Base-by-base conservation (phyloP, 192 early-diverging fungal genomes). In the Coemansia sp. region DNA sequence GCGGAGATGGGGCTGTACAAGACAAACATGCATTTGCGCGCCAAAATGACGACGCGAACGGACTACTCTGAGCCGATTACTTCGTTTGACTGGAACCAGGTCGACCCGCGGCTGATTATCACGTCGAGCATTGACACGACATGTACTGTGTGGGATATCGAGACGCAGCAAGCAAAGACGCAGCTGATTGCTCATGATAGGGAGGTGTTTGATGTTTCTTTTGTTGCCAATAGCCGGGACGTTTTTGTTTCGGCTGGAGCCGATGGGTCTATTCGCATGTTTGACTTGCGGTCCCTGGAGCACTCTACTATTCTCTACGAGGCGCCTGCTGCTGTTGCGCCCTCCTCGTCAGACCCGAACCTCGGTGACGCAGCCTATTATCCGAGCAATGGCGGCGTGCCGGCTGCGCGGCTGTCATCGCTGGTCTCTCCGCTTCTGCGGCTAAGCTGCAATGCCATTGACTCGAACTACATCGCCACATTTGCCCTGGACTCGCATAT, bases 301-400 rank as follows among this genome's bases (percentile, higher is more conserved):
- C 97, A 98, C 76, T 97, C 94, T 9, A 98, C 97, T 7, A 98
- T 99, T 64, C 74, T 99, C 33, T 99, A 98, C 73, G 97, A 99
- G 76, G 90, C 93, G 3, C 85, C 86, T 1, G 70, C 86, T 1
- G 74, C 82, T 1, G 67, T 69, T 9, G 73, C 82, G 13, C 61
- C 74, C 1, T 66, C 79, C 0, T 37, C 78, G 5, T 33, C 68
- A 10, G 70, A 66, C 13, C 57, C 56, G 11, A 60, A 45, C 6
- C 34, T 66, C n/a, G 71, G 64, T 53, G 71, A 73, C 23, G 45
- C 58, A 13, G 60, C 63, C 10, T 71, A 71, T 14, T 71, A 65
- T 58, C 31, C 63, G 2, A 63, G 64, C 2, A 71, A 63, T 21
- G 42, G 65, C 16, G 43, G 62, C 14, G 14, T 45, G 9, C 53